Evolutionary conservation across 345 rosid genomes (phyloP), one percentile per base, ranked within the genome.

Genomic region (Atalantia buxifolia): DNA sequence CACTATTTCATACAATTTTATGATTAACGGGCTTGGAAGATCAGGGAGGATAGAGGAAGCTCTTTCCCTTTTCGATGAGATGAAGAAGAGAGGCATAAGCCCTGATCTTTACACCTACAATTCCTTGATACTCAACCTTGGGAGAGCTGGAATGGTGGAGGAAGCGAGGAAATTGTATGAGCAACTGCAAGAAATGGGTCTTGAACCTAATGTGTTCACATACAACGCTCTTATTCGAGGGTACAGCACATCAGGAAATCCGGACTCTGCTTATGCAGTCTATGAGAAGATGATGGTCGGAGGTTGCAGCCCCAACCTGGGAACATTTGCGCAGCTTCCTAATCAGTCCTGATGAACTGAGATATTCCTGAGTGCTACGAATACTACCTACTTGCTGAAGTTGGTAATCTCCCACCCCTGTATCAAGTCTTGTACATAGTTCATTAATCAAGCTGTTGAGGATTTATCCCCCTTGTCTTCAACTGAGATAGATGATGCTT

Each of bases 31-130:
- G 56, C 90, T 95, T 1, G 98, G 94, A 78, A 87, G 89, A 81
- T 86, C 92, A 66, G 79, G 74, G 40, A 87, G 92, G 84, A 73
- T 92, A 56, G 83, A 91, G 55, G 97, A 92, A 85, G 92, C 96
- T 76, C 88, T 93, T 69, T 56, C 19, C 56, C 86, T 93, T 61
- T 93, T 87, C 36, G 76, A 84, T 76, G 96, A 95, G 84, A 93
- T 93, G 97, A 83, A 69, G 84, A 81, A 68, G 74, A 84, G 84
- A 77, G 92, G 92, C 55, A 76, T 91, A 48, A 40, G 69, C 24
- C 98, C 95, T 10, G 95, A 93, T 85, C 94, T 95, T 28, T 95
- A 89, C 84, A 89, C 95, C 40, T 93, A 93, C 76, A 95, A 95
- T 81, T 88, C 92, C 25, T 84, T 93, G 76, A 92, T 95, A 83